Evolutionary conservation across 176 grass and related monocot species (phyloP), one percentile per base, ranked within the genome.

Genomic region (Hyparrhenia diplandra): DNA sequence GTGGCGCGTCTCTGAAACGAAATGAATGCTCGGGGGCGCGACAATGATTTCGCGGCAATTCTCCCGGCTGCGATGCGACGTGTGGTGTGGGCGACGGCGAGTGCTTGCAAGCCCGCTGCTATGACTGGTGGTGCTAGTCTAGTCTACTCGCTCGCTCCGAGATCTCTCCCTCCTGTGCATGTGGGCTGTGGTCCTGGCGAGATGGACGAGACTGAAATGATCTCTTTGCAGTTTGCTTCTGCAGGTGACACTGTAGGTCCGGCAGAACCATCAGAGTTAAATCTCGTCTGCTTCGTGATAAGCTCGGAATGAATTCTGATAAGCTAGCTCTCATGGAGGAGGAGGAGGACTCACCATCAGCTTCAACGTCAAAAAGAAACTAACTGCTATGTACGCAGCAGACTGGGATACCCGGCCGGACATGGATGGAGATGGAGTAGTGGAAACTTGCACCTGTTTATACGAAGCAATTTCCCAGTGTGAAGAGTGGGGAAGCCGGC

Each of bases 181-280:
- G 8, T 12, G 13, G 31, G 31, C 10, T 20, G 75, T 85, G 83
- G 75, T 85, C 67, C 75, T 79, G 24, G 41, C 14, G 27, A 63
- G 40, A 9, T 3, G 9, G 37, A 24, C 43, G 68, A 9, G 28
- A 4, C 11, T 36, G 64, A 58, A 4, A 24, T 16, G 32, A 4
- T 47, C 20, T 31, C 71, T 36, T 39, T n/a, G 29, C 20, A 46
- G 76, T 51, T 51, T 51, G 46, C 46, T 51, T 51, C 4, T 43
- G 84, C 32, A 40, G 14, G 69, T 34, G 76, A 6, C 21, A 51
- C 43, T 73, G 45, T 67, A 80, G 84, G 69, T 86, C 84, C 36
- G 69, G 28, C 31, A 28, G 77, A 86, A 68, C 34, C n/a, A 37
- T 75, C 84, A 59, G n/a, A 35, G 77, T 67, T 81, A 45, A 75